Conservation (phyloP, 2,329 filamentous ascomycete species). For the Byssoonygena ceratinophila region DNA sequence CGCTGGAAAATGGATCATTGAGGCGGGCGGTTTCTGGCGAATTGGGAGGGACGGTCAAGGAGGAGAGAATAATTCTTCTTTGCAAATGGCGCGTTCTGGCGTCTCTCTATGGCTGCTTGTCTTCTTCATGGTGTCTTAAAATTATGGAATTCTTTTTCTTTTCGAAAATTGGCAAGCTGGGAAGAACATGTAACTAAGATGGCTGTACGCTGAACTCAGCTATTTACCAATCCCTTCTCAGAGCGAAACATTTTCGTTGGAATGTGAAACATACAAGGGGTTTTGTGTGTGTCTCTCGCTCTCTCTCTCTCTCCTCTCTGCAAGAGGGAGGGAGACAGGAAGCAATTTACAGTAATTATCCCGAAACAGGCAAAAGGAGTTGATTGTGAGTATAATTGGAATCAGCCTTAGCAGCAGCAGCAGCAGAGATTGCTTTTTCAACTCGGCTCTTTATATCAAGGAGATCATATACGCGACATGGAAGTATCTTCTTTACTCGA, state of each 20-base stretch:
- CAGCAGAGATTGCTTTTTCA: background rate
- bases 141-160: background rate
- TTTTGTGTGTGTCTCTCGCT: no score
- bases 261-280: no score
- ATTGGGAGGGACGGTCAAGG: background rate
- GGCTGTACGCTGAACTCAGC: no score
- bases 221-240: no score
- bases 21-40: background rate
- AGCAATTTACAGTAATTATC: background rate
- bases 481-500: background rate
- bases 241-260: no score
- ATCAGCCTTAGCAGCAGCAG: background rate
- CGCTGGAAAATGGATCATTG: background rate
- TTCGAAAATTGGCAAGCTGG: no score
- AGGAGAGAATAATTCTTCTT: background rate
- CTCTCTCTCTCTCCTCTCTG: no score
- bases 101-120: background rate
- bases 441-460: background rate
- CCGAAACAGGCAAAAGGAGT: background rate
- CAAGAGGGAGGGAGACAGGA: no score
- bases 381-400: background rate
- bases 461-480: background rate
- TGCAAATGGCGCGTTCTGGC: background rate
- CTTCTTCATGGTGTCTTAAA: background rate
- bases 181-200: no score